Evolutionary conservation across 768 basidiomycete species (phyloP).

Genomic region (Auricularia sp.): DNA sequence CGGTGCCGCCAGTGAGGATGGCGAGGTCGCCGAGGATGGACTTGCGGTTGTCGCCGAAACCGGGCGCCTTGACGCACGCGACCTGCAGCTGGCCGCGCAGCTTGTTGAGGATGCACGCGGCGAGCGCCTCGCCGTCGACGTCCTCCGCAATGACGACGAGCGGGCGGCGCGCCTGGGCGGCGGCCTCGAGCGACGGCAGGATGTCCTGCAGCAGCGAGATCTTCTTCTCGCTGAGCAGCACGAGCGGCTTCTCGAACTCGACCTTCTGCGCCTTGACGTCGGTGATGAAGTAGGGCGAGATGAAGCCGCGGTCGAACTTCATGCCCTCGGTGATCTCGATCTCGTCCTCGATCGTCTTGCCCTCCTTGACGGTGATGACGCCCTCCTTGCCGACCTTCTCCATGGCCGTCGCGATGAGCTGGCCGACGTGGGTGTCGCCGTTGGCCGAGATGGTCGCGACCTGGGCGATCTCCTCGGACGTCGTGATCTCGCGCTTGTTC

Average conservation of each 20-base stretch:
- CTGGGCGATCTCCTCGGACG: slow-evolving; percentile 94
- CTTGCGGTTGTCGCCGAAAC: slow-evolving; percentile 99
- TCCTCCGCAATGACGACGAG: slow-evolving; percentile 97
- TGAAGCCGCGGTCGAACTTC: slow-evolving; percentile 98
- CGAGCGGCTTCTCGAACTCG: slow-evolving; percentile 93
- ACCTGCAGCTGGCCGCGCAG: slow-evolving; percentile 95
- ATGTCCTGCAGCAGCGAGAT: slow-evolving; percentile 92
- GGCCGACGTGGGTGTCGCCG: slow-evolving; percentile 81
- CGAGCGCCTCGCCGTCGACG: slow-evolving; percentile 93
- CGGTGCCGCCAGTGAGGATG: slow-evolving; percentile 94
- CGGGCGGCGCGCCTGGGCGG: slow-evolving; percentile 64
- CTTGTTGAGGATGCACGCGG: slow-evolving; percentile 98
- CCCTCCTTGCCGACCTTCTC: slow-evolving; percentile 99
- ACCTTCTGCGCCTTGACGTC: slow-evolving; percentile 94
- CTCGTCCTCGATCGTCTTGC: slow-evolving; percentile 94
- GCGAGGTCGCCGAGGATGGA: slow-evolving; percentile 93
- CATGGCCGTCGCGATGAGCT: slow-evolving; percentile 96
- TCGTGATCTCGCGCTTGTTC: slow-evolving; percentile 91
- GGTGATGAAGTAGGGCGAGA: slow-evolving; percentile 97
- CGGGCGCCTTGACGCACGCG: slow-evolving; percentile 90
- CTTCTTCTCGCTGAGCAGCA: slow-evolving; percentile 96
- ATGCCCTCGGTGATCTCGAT: slow-evolving; percentile 99
- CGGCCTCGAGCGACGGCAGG: slow-evolving; percentile 77
- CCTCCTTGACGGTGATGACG: slow-evolving; percentile 99
- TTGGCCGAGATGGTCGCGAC: slow-evolving; percentile 91